These are phyloP conservation scores for Salix arbutifolia DNA, from an alignment of 345 rosid species.

Conservation along the genomic window DNA sequence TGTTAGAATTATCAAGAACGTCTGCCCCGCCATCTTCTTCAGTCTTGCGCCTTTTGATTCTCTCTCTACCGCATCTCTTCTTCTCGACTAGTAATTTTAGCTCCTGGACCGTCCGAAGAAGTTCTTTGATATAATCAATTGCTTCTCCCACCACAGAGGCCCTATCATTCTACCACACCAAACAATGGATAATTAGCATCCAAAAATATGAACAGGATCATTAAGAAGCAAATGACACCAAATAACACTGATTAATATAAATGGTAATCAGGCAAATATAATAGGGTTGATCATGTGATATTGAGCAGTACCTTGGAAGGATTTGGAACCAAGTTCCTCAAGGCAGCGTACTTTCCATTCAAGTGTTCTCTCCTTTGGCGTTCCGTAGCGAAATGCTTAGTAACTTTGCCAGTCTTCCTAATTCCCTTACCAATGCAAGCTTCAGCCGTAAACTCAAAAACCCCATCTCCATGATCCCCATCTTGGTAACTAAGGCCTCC, in stretches of 20 bases:
- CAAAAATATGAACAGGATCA: neutral
- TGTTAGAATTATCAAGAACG: conserved; percentile 31
- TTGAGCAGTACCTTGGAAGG: conserved; percentile 52
- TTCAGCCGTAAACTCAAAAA: conserved; percentile 48
- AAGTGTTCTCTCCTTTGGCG: conserved; percentile 62
- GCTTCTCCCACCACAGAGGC: conserved; percentile 85
- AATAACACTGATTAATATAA: neutral
- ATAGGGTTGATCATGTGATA: neutral
- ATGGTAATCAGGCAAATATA: neutral
- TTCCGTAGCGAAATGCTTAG: conserved; percentile 60
- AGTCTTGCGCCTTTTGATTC: conserved; percentile 41
- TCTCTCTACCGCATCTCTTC: conserved; percentile 55
- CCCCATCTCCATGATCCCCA: conserved; percentile 28
- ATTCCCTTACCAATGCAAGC: conserved; percentile 37
- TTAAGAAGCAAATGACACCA: neutral
- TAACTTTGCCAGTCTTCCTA: conserved; percentile 40
- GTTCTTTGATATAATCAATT: conserved; percentile 69
- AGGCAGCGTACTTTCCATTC: conserved; percentile 51
- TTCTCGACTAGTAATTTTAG: conserved; percentile 74
- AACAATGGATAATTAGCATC: neutral
- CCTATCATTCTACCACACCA: conserved; percentile 52
- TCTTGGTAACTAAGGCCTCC: conserved; percentile 25
- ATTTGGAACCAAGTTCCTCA: conserved; percentile 63
- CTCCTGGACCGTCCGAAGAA: conserved; percentile 58
- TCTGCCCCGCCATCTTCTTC: conserved; percentile 41